These are phyloP conservation scores for Debaryomyces sp. DNA, from an alignment of 1,139 yeast species.

Conservation along the genomic window DNA sequence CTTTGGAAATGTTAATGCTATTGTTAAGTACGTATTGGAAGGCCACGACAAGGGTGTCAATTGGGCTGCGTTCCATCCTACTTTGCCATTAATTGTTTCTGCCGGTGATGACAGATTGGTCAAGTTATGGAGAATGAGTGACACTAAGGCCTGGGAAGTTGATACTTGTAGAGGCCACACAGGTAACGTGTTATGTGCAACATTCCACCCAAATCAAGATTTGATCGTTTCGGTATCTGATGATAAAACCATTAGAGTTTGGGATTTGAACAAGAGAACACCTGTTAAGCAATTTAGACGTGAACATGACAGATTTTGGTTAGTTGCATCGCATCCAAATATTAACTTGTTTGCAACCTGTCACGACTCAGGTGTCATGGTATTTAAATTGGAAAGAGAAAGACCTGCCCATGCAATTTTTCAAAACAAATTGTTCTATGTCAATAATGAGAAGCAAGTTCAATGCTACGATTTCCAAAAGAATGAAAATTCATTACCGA, in stretches of 20 bases:
- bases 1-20: slow-evolving; percentile 91
- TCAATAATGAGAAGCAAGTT: slow-evolving; percentile 85
- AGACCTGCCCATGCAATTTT: slow-evolving; percentile 84
- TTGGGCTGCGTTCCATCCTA: slow-evolving; percentile 98
- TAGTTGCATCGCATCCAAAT: slow-evolving; percentile 83
- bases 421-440: slow-evolving; percentile 71
- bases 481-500: slow-evolving; percentile 69
- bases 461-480: slow-evolving; percentile 72
- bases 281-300: slow-evolving; percentile 95
- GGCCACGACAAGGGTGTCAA: slow-evolving; percentile 99
- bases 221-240: slow-evolving; percentile 91
- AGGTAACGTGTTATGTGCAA: slow-evolving; percentile 84
- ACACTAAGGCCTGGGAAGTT: slow-evolving; percentile 98
- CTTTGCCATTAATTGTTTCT: slow-evolving; percentile 90
- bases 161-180: slow-evolving; percentile 98
- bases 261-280: slow-evolving; percentile 94
- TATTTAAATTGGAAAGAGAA: slow-evolving; percentile 95
- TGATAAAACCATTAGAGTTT: slow-evolving; percentile 94
- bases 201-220: slow-evolving; percentile 94
- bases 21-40: slow-evolving; percentile 93
- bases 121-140: slow-evolving; percentile 97
- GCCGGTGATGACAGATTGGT: slow-evolving; percentile 97
- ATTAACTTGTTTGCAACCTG: slow-evolving; percentile 95
- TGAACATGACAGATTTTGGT: slow-evolving; percentile 95
- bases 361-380: slow-evolving; percentile 98